A percentile compares a stretch with the other conserved stretches of the same genome.
These are phyloP conservation scores for Chytridiales sp. DNA, from an alignment of 371 early-diverging fungal genomes.

Conservation along the genomic window DNA sequence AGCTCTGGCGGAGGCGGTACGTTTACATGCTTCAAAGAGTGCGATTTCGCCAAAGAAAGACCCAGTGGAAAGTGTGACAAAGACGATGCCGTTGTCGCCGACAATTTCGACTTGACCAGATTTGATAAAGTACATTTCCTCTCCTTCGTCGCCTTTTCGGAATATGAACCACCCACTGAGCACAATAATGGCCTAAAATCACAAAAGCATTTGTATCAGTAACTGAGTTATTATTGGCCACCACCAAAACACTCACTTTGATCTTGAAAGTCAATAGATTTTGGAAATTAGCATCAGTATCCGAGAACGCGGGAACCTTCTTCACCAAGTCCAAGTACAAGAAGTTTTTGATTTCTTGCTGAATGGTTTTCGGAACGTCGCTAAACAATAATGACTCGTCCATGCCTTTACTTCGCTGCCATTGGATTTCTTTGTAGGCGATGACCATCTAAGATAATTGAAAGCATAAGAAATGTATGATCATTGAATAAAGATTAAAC, in stretches of 20 bases:
- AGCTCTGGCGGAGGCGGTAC: conserved; percentile 38
- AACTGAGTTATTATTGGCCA: too few relatives aligned
- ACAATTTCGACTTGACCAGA: conserved; percentile 35
- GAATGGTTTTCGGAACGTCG: conserved; percentile 36
- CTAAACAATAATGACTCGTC: conserved; percentile 37
- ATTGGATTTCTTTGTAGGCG: conserved; percentile 39
- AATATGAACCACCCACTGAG: conserved; percentile 37
- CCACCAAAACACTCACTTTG: conserved; percentile 21
- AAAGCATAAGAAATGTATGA: neutral
- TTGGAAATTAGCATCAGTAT: conserved; percentile 31
- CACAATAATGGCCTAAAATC: conserved; percentile 28
- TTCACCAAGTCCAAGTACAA: conserved; percentile 37
- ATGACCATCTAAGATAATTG: conserved; percentile 28
- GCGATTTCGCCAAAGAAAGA: conserved; percentile 45
- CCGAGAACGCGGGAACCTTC: conserved; percentile 37
- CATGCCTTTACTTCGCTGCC: conserved; percentile 37
- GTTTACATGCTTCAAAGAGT: conserved; percentile 37
- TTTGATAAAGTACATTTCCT: conserved; percentile 44
- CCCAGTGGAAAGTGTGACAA: conserved; percentile 28
- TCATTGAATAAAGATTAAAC: neutral
- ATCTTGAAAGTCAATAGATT: conserved; percentile 33
- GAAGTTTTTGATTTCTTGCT: conserved; percentile 42
- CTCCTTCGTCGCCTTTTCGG: conserved; percentile 40
- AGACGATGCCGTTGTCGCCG: conserved; percentile 26
- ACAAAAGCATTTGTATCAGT: too few relatives aligned